These are phyloP conservation scores for Apiospora pterosperma DNA, from an alignment of 2,329 filamentous ascomycete species.

Conservation along the genomic window DNA sequence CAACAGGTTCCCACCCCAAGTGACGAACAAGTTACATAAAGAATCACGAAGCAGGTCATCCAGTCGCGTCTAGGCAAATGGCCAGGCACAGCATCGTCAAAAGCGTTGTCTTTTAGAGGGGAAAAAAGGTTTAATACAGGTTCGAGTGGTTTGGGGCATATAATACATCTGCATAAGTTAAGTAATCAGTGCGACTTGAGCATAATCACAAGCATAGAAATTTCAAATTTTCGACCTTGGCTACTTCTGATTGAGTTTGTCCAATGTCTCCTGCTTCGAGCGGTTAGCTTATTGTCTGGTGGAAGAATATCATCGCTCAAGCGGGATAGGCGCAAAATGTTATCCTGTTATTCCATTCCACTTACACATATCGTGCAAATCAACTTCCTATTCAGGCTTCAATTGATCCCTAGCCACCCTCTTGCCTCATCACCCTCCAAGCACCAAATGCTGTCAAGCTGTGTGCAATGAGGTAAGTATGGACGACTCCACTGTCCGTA, in stretches of 20 bases:
- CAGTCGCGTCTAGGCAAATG: conserved; percentile 3
- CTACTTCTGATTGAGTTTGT: background rate
- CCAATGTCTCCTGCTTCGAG: too few species aligned
- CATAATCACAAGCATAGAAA: background rate
- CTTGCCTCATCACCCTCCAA: background rate
- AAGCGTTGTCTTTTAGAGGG: background rate
- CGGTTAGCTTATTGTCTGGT: too few species aligned
- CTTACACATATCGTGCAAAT: too few species aligned
- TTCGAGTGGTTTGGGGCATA: background rate
- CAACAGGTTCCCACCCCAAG: conserved; percentile 5
- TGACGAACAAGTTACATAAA: conserved; percentile 17
- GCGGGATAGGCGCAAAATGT: too few species aligned
- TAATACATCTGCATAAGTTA: conserved; percentile 2
- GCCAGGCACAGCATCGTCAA: background rate
- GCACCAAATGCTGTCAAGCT: background rate
- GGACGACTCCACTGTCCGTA: background rate
- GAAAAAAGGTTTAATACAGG: background rate
- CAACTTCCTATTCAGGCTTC: background rate
- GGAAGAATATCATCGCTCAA: too few species aligned
- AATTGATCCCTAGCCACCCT: background rate
- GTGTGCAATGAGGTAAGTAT: too few species aligned
- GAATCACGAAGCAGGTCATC: conserved; percentile 16
- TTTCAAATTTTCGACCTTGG: background rate
- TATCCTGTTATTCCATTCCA: too few species aligned
- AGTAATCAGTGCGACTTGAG: background rate